These are phyloP conservation scores for Diaporthe sp. DNA, from an alignment of 2,329 filamentous ascomycete species.

Conservation along the genomic window DNA sequence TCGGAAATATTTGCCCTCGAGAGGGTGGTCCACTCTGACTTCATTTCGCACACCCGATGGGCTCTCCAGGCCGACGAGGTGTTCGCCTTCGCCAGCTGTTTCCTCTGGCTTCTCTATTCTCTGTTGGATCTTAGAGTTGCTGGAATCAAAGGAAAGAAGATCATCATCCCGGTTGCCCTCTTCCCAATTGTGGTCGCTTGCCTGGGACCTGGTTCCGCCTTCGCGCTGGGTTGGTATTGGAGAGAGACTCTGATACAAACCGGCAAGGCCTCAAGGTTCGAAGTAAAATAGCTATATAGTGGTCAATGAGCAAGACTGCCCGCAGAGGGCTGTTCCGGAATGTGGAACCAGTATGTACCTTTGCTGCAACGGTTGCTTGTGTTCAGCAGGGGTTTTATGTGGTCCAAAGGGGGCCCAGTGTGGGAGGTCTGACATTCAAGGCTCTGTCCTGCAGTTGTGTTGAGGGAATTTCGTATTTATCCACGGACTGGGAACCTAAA, in stretches of 20 bases:
- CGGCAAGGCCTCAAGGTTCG: background rate
- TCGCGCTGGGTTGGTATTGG: slow-evolving; percentile 1
- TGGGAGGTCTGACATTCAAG: background rate
- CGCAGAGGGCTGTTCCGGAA: too few species aligned
- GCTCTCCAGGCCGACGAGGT: background rate
- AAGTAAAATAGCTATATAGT: background rate
- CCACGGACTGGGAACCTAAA: too few species aligned
- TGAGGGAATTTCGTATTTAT: background rate
- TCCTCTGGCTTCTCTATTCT: background rate
- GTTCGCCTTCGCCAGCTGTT: background rate
- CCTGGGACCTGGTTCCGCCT: background rate
- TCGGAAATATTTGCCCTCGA: background rate
- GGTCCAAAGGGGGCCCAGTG: background rate
- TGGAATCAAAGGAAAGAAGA: background rate
- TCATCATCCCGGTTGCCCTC: background rate
- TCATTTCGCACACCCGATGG: background rate
- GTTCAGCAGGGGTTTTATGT: background rate
- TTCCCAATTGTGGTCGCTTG: background rate
- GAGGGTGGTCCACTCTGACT: background rate
- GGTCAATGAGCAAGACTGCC: background rate
- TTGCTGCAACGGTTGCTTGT: background rate
- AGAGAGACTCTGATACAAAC: background rate
- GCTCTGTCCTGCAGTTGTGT: background rate
- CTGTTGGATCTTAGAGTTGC: background rate
- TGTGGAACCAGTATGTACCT: background rate